phyloP scores from a whole-genome alignment of 2,329 filamentous ascomycete species.

The Aspergillus novofumigatus region DNA sequence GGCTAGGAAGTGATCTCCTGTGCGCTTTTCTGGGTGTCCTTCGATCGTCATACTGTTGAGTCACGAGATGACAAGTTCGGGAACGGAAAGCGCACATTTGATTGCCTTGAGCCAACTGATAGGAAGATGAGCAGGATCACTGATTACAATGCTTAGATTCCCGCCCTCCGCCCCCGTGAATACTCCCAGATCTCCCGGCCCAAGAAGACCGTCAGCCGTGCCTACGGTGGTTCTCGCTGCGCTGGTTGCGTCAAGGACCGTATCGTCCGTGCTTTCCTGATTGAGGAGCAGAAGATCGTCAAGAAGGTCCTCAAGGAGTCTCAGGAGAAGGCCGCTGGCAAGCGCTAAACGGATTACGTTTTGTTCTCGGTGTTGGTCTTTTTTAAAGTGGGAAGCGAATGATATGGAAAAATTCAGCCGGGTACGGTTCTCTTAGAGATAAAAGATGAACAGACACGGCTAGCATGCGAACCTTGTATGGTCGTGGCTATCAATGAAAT shows the following conservation, averaged over 20 bases:
- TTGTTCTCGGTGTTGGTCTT: slow-evolving; percentile 31
- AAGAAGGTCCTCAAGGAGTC: slow-evolving; percentile 99
- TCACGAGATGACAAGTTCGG: slow-evolving; percentile 2
- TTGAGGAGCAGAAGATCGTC: slow-evolving; percentile 99
- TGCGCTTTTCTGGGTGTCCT: neutral
- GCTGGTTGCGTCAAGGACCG: slow-evolving; percentile 98
- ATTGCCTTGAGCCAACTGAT: neutral
- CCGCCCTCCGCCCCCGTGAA: slow-evolving; percentile 96
- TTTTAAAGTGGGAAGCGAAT: slow-evolving; percentile 33
- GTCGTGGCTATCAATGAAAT: slow-evolving; percentile 34
- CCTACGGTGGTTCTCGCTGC: slow-evolving; percentile 98
- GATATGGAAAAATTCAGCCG: slow-evolving; percentile 32
- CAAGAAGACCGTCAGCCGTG: slow-evolving; percentile 98
- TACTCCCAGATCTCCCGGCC: slow-evolving; percentile 96
- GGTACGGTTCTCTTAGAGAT: slow-evolving; percentile 32
- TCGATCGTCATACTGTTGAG: neutral
- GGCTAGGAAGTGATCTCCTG: slow-evolving; percentile 11
- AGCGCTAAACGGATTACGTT: slow-evolving; percentile 39
- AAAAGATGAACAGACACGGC: slow-evolving; percentile 32
- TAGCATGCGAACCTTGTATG: slow-evolving; percentile 22
- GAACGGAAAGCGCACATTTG: slow-evolving; percentile 6
- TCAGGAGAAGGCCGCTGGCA: slow-evolving; percentile 61
- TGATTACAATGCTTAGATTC: slow-evolving; percentile 56
- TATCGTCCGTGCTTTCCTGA: slow-evolving; percentile 96
- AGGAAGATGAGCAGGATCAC: slow-evolving; percentile 2